phyloP scores from a whole-genome alignment of 2,329 filamentous ascomycete species.

The Diplodia mutila region DNA sequence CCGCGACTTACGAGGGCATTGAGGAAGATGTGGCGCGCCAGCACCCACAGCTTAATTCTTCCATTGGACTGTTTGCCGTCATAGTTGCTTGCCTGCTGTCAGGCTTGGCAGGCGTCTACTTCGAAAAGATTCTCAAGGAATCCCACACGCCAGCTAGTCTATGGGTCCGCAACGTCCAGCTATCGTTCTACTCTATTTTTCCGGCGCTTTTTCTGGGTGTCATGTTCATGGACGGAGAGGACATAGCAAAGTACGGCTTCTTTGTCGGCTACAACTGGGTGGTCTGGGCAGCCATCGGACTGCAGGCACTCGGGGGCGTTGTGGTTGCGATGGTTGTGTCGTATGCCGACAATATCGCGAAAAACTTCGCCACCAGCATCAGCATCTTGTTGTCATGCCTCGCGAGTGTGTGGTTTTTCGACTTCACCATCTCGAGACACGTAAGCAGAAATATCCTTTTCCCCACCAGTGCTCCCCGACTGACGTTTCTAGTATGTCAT shows the following conservation, averaged over 20 bases:
- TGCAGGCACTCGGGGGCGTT: conserved; percentile 84
- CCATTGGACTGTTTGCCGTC: conserved; percentile 77
- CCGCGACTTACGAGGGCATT: conserved; percentile 90
- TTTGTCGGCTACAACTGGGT: conserved; percentile 93
- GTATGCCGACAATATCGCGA: conserved; percentile 86
- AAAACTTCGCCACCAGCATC: conserved; percentile 91
- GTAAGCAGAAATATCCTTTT: conserved; percentile 58
- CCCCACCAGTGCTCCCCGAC: conserved; percentile 27
- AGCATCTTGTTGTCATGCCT: conserved; percentile 88
- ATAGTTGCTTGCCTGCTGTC: conserved; percentile 78
- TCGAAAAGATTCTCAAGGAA: conserved; percentile 90
- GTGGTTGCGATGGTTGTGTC: conserved; percentile 81
- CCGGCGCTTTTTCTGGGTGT: conserved; percentile 86
- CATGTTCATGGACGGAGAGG: conserved; percentile 81
- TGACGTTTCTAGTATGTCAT: conserved; percentile 68
- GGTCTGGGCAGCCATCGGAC: conserved; percentile 81
- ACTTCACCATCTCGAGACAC: conserved; percentile 67
- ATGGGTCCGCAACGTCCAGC: conserved; percentile 93
- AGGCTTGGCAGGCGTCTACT: conserved; percentile 82
- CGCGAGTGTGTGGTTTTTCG: conserved; percentile 83
- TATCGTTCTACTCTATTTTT: conserved; percentile 92
- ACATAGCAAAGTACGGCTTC: conserved; percentile 83
- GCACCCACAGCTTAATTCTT: conserved; percentile 70
- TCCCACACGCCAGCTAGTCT: conserved; percentile 75
- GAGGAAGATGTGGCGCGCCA: conserved; percentile 61